Base-by-base conservation (phyloP, 768 basidiomycete genomes). In the Mycena chlorophos region DNA sequence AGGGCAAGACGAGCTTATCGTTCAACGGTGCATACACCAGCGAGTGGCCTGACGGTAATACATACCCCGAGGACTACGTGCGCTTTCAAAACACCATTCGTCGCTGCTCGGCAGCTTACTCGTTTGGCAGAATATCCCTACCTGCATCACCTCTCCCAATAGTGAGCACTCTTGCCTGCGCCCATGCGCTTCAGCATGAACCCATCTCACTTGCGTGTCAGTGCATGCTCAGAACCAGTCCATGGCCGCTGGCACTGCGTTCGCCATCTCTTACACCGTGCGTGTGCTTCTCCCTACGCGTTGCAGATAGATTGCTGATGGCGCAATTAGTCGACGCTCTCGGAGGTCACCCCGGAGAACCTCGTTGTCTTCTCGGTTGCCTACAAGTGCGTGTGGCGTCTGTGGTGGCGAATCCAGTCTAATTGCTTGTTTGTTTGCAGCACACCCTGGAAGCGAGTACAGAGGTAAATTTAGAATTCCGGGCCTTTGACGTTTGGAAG, bases 201-300 rank as follows among this genome's bases (percentile, higher is more conserved):
- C 23, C 31, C 14, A 19, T 14, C 25, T 56, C 12, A 55, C 16
- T 13, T 39, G 8, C 4, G 12, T 8, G 27, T 25, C 39, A 83
- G 81, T 83, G 65, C 82, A 83, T 63, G 72, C 80, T 3, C 78
- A 80, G 57, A 81, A 82, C 58, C 67, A 78, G 52, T 68, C 75
- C 5, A 77, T 70, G 68, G 79, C 80, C 40, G 79, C 82, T 43
- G 82, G 82, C 2, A 80, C 80, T 30, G 81, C 78, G 5, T 81
- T 83, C 55, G 81, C 80, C 16, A 83, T 83, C 53, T 74, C 81
- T 17, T 83, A 83, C 60, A 63, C 74, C 48, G 80, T 80, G 43
- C 22, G 67, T 55, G n/a, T n/a, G 19, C 14, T 48, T n/a, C 47
- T 20, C 1, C 17, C 30, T 22, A 3, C 3, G 19, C 27, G 43